Base-by-base conservation (phyloP, 345 rosid species). In the Syzygium grande region DNA sequence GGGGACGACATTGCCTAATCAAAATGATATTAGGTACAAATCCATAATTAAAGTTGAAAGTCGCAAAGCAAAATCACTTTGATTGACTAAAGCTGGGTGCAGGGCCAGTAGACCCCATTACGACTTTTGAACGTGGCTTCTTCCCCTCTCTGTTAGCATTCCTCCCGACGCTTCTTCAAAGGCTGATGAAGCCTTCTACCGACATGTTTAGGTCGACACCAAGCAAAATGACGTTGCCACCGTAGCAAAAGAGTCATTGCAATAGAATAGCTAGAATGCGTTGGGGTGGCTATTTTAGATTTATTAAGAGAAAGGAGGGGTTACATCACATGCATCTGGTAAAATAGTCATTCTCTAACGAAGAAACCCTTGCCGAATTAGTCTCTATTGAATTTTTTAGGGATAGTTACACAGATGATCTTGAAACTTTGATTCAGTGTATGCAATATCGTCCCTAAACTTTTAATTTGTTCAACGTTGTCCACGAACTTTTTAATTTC, bases 401-500 rank as follows among this genome's bases (percentile, higher is more conserved):
- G 3, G 1, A 68, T 1, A 30, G 8, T 10, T 30, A 34, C 23
- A 17, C 12, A 34, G 4, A 34, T 15, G 3, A 2, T 34, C 1
- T 3, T 2, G 9, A 2, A 17, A 73, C 25, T 73, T 34, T 34
- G 11, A 1, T 2, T 2, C 19, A 1, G 19, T 17, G 2, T 34
- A 7, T n/a, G n/a, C 5, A 21, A 34, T 34, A 17, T 34, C 2
- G 2, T 19, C 1, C 1, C 2, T 34, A 0, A 73, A 34, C 1
- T 73, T 9, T 19, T 34, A 34, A 19, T 73, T 34, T 65, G 9
- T 65, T 15, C 41, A 34, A 16, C 30, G 7, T 65, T 4, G 5
- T 30, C 1, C 41, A 11, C 0, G 0, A 34, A 34, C 1, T 30
- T 30, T 30, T 8, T 17, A 4, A 16, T 34, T 2, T 68, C 0